Evolutionary conservation across 2,329 filamentous ascomycete genomes (phyloP).

Genomic region (Colletotrichum limetticola): DNA sequence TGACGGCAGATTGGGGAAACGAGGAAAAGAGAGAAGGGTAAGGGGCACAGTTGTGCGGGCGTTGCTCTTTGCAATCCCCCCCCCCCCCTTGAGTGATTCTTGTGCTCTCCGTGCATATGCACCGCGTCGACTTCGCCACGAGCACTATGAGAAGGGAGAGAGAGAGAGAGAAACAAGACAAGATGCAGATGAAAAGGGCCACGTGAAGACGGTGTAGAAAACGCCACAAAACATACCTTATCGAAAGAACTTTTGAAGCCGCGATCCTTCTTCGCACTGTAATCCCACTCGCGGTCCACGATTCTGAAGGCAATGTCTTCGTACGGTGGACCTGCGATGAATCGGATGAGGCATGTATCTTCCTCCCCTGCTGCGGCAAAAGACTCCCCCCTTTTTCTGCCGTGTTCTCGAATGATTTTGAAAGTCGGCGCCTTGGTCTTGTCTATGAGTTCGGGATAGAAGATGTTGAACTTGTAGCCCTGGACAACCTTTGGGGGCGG

Average conservation of each 20-base stretch:
- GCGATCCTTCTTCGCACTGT: constrained; percentile 92
- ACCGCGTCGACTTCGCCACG: constrained; percentile 17
- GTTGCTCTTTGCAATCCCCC: constrained; percentile 7
- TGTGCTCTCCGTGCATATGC: constrained; percentile 16
- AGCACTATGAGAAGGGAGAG: neutral
- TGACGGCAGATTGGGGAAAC: constrained; percentile 11
- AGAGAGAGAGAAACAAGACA: neutral
- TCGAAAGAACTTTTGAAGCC: constrained; percentile 98
- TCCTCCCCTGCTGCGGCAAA: constrained; percentile 94
- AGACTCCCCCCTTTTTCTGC: constrained; percentile 88
- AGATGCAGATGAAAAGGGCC: neutral
- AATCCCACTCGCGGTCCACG: constrained; percentile 99
- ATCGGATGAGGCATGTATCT: constrained; percentile 95
- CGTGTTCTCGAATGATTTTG: constrained; percentile 93
- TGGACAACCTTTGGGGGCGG: constrained; percentile 98
- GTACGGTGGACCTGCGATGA: constrained; percentile 94
- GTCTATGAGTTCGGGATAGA: constrained; percentile 97
- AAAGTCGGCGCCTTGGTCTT: constrained; percentile 95
- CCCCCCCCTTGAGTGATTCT: neutral
- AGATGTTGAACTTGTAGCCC: constrained; percentile 99
- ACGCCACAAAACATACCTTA: constrained; percentile 70
- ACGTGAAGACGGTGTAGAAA: constrained; percentile 3
- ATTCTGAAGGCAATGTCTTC: constrained; percentile 97
- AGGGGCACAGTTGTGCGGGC: constrained; percentile 16
- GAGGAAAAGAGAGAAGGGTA: neutral